Conservation (phyloP, 768 basidiomycete genomes). For the Asterophora parasitica region DNA sequence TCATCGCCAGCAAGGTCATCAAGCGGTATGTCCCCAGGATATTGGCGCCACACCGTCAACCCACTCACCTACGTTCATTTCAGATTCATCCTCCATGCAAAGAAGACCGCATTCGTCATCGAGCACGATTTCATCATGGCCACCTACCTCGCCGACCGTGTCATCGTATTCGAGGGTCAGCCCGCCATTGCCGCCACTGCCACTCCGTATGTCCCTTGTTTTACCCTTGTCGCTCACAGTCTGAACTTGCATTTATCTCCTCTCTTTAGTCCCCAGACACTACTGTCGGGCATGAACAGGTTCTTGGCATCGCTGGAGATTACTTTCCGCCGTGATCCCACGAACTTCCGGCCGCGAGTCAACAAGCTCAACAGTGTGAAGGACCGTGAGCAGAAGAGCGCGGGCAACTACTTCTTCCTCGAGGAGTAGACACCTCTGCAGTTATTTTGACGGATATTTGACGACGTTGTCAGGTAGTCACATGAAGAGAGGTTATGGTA, state of each 20-base stretch:
- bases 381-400: conserved; percentile 85
- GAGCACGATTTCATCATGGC: conserved; percentile 99
- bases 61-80: conserved; percentile 3
- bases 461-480: too few species aligned
- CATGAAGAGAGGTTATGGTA: too few species aligned
- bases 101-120: conserved; percentile 98
- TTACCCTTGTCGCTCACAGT: neutral
- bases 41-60: neutral
- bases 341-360: conserved; percentile 85
- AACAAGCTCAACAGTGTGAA: conserved; percentile 84
- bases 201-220: conserved; percentile 60
- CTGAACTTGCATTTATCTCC: neutral
- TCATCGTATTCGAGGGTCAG: conserved; percentile 86
- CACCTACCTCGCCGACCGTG: conserved; percentile 96
- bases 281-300: conserved; percentile 96
- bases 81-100: conserved; percentile 88
- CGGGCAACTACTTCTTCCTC: conserved; percentile 91
- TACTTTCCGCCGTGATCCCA: conserved; percentile 97
- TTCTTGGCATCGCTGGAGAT: conserved; percentile 95
- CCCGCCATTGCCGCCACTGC: conserved; percentile 89
- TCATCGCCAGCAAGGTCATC: conserved; percentile 96
- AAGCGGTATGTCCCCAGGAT: conserved; percentile 57
- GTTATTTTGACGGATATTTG: too few species aligned
- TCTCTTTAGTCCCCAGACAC: conserved; percentile 74
- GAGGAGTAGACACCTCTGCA: conserved; percentile 50